Evolutionary conservation across 352 stramenopile genomes (phyloP).

Genomic region (Saprolegnia parasitica): DNA sequence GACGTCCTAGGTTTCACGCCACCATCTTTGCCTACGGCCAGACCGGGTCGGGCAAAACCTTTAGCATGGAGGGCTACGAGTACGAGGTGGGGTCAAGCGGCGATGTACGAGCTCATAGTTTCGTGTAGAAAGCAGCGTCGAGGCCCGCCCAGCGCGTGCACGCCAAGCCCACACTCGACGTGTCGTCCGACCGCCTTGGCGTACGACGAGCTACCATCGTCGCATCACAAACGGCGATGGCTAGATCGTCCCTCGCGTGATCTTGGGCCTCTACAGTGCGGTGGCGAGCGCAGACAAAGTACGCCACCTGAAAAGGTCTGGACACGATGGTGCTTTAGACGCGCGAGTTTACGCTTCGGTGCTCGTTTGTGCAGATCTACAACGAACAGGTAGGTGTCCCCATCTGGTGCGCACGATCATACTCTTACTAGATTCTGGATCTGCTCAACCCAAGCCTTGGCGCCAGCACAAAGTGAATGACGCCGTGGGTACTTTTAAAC

Average conservation of each 20-base stretch:
- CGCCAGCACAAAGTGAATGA: not conserved
- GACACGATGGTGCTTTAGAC: slow-evolving; percentile 20
- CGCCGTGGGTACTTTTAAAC: too few relatives aligned
- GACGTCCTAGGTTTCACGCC: slow-evolving; percentile 32
- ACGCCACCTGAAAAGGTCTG: not conserved
- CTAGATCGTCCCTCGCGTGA: slow-evolving; percentile 48
- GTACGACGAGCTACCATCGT: slow-evolving; percentile 33
- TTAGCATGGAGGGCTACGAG: slow-evolving; percentile 57
- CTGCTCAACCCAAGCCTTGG: slow-evolving; percentile 38
- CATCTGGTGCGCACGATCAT: not conserved
- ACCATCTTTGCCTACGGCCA: slow-evolving; percentile 58
- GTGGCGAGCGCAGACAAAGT: slow-evolving; percentile 27
- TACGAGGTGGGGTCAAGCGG: slow-evolving; percentile 37
- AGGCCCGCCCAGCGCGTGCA: slow-evolving; percentile 14
- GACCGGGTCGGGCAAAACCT: slow-evolving; percentile 57
- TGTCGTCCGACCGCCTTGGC: slow-evolving; percentile 32
- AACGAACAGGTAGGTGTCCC: slow-evolving; percentile 33
- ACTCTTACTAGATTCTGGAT: slow-evolving; percentile 37
- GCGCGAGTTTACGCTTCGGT: slow-evolving; percentile 43
- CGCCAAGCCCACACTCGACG: slow-evolving; percentile 31
- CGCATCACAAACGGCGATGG: not conserved
- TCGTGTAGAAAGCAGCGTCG: slow-evolving; percentile 8
- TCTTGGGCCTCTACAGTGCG: slow-evolving; percentile 42
- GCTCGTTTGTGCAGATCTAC: slow-evolving; percentile 47
- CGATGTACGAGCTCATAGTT: not conserved